Percentiles rank a stretch among this genome's conserved stretches.
Evolutionary conservation across 176 grass and related monocot species (phyloP).

Genomic region (Hyparrhenia diplandra): DNA sequence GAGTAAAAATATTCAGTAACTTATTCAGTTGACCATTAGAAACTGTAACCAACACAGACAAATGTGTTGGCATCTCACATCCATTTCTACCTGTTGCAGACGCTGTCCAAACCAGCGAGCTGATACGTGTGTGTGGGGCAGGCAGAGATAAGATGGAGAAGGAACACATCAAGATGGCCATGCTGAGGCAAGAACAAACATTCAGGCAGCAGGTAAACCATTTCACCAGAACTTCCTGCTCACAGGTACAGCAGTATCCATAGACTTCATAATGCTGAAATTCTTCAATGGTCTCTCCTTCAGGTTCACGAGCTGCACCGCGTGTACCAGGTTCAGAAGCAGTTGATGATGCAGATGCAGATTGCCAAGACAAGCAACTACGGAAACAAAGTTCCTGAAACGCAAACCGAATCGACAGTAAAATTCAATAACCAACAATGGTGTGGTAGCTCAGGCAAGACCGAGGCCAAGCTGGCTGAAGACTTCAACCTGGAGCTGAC

Average conservation of each 20-base stretch:
- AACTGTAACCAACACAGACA: neutral
- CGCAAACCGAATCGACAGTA: neutral
- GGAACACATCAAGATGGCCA: constrained; percentile 62
- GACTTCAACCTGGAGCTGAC: constrained; percentile 67
- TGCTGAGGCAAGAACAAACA: constrained; percentile 68
- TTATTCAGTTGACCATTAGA: neutral
- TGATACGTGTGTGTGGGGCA: neutral
- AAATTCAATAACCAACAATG: constrained; percentile 12
- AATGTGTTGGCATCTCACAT: constrained; percentile 2
- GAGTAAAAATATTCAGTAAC: neutral
- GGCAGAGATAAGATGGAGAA: constrained; percentile 49
- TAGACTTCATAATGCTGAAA: neutral
- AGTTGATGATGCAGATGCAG: constrained; percentile 54
- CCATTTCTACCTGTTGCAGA: neutral
- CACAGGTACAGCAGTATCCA: neutral
- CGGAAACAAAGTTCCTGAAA: neutral
- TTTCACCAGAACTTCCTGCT: neutral
- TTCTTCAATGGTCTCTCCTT: neutral
- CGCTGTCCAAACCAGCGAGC: neutral
- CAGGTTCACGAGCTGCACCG: constrained; percentile 74
- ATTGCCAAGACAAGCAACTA: constrained; percentile 1
- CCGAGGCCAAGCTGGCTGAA: constrained; percentile 2
- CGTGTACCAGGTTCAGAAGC: constrained; percentile 55
- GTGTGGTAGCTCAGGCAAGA: neutral
- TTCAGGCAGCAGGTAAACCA: constrained; percentile 73